phyloP scores from a whole-genome alignment of 129 eudicot species.

The Rutidosis leptorrhynchoides region DNA sequence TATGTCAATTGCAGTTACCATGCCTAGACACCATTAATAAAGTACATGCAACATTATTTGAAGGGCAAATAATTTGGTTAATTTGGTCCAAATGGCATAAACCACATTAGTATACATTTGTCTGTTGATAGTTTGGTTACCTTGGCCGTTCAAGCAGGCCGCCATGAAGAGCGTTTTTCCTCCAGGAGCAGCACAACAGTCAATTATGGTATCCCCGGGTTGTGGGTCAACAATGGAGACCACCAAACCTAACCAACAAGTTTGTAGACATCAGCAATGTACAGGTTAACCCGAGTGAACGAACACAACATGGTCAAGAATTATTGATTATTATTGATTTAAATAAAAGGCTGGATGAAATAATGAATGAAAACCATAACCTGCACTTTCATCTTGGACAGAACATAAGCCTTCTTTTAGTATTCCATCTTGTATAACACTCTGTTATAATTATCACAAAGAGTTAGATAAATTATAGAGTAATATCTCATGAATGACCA shows the following conservation, averaged over 20 bases:
- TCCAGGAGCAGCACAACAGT: constrained; percentile 99
- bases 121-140: constrained; percentile 22
- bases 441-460: constrained; percentile 37
- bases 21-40: constrained; percentile 45
- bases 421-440: constrained; percentile 76
- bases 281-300: neutral
- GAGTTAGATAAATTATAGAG: neutral
- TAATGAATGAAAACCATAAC: constrained; percentile 33
- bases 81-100: no score
- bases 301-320: neutral
- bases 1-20: constrained; percentile 75
- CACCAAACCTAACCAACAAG: constrained; percentile 67
- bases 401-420: constrained; percentile 85
- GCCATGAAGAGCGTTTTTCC: constrained; percentile 98
- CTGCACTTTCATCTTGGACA: constrained; percentile 98
- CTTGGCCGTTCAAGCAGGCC: constrained; percentile 64
- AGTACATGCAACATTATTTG: neutral
- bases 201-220: constrained; percentile 76
- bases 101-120: no score
- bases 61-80: no score
- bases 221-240: constrained; percentile 79
- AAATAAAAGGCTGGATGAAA: constrained; percentile 3
- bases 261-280: constrained; percentile 8
- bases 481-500: no score
- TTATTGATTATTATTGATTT: neutral